phyloP scores from a whole-genome alignment of 805 yeast genomes.

The Priceomyces medius region DNA sequence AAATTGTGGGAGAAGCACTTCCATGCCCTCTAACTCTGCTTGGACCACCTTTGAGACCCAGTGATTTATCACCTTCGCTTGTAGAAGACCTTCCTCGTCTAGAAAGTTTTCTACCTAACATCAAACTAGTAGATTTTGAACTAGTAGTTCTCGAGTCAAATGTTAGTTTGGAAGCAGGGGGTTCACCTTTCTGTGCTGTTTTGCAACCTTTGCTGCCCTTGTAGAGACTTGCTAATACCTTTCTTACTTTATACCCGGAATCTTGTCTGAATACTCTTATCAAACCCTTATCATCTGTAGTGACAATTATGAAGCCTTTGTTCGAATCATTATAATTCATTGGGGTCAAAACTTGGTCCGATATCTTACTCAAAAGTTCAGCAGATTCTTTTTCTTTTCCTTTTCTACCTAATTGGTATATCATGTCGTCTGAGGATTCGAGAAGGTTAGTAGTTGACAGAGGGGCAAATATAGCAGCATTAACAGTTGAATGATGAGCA shows the following conservation, averaged over 20 bases:
- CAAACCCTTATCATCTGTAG: constrained; percentile 71
- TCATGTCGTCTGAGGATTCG: constrained; percentile 73
- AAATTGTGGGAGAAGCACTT: not conserved
- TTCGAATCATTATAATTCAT: not conserved
- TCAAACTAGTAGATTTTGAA: constrained; percentile 1
- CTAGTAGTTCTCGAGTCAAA: not conserved
- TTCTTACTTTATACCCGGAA: constrained; percentile 49
- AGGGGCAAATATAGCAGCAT: constrained; percentile 79
- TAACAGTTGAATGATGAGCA: constrained; percentile 72
- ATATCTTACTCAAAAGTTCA: not conserved
- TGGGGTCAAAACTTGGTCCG: not conserved
- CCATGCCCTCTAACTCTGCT: not conserved
- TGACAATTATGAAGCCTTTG: constrained; percentile 57
- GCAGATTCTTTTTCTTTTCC: constrained; percentile 11
- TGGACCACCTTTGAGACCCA: not conserved
- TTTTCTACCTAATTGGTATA: constrained; percentile 56
- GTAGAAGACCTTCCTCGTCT: not conserved
- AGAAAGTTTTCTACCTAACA: not conserved
- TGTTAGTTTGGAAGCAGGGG: not conserved
- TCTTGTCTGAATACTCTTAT: constrained; percentile 83
- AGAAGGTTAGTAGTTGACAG: constrained; percentile 59
- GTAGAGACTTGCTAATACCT: constrained; percentile 16
- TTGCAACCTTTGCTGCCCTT: constrained; percentile 10
- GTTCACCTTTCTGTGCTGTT: not conserved
- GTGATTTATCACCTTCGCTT: not conserved